A percentile compares a stretch with the other conserved stretches of the same genome.
Conservation (phyloP, 495 filamentous ascomycete genomes). For the Penicillium nucicola region DNA sequence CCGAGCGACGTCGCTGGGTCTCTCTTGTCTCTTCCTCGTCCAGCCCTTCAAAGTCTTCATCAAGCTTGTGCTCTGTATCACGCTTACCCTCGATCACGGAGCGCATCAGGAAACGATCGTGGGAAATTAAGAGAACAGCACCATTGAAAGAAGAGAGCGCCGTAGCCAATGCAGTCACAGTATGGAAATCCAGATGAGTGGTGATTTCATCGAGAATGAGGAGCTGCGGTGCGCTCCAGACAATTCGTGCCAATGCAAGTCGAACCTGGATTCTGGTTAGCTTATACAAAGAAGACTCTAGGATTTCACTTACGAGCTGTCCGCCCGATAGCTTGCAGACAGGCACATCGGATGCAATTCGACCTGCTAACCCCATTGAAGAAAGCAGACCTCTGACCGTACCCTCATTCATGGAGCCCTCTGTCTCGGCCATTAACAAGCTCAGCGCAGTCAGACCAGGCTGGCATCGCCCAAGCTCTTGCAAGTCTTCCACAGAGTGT, state of each 20-base stretch:
- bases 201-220: constrained; percentile 81
- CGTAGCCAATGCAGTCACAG: constrained; percentile 63
- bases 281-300: not conserved
- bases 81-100: constrained; percentile 64
- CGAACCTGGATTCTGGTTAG: constrained; percentile 48
- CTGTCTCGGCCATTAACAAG: constrained; percentile 48
- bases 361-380: constrained; percentile 62
- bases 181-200: constrained; percentile 80
- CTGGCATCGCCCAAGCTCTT: constrained; percentile 40
- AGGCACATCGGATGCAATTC: constrained; percentile 66
- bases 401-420: constrained; percentile 54
- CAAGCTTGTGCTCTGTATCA: constrained; percentile 35
- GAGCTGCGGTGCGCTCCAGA: constrained; percentile 66
- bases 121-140: constrained; percentile 68
- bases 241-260: constrained; percentile 63
- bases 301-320: constrained; percentile 49
- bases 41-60: constrained; percentile 49
- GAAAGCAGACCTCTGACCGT: constrained; percentile 59
- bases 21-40: constrained; percentile 48
- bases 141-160: constrained; percentile 66
- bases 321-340: constrained; percentile 68
- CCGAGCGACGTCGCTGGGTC: constrained; percentile 48
- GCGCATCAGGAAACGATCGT: constrained; percentile 73
- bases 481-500: constrained; percentile 67
- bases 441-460: constrained; percentile 59